Evolutionary conservation across 257 asterid genomes (phyloP).

Genomic region (Ligustrum vulgare): DNA sequence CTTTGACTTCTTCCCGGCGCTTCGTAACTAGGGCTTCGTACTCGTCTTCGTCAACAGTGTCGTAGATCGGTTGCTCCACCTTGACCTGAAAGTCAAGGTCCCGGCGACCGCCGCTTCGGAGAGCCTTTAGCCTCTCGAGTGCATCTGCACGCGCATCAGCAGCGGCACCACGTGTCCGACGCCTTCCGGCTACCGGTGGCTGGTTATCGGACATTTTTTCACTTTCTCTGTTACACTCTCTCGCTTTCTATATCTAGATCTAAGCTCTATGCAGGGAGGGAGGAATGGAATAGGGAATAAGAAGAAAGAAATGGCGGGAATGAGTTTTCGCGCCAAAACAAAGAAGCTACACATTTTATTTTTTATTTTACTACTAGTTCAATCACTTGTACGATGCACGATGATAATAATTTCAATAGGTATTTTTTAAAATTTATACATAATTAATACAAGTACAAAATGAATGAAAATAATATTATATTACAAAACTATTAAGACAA

Average conservation of each 20-base stretch:
- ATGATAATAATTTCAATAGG: no score
- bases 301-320: no score
- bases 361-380: no score
- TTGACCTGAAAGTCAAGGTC: constrained; percentile 64
- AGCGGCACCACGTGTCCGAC: constrained; percentile 55
- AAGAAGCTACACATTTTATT: no score
- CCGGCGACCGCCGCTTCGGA: constrained; percentile 61
- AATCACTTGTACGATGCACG: no score
- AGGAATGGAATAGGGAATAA: no score
- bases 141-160: constrained; percentile 58
- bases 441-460: no score
- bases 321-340: no score
- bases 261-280: not conserved
- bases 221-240: constrained; percentile 4
- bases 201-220: constrained; percentile 66
- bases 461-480: no score
- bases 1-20: constrained; percentile 71
- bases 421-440: no score
- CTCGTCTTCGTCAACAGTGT: constrained; percentile 74
- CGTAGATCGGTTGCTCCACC: constrained; percentile 78
- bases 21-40: constrained; percentile 75
- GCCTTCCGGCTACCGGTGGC: constrained; percentile 49
- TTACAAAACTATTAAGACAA: no score
- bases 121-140: constrained; percentile 71
- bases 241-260: not conserved